Conservation (phyloP, 768 basidiomycete genomes). For the Clitopilus passeckerianus region DNA sequence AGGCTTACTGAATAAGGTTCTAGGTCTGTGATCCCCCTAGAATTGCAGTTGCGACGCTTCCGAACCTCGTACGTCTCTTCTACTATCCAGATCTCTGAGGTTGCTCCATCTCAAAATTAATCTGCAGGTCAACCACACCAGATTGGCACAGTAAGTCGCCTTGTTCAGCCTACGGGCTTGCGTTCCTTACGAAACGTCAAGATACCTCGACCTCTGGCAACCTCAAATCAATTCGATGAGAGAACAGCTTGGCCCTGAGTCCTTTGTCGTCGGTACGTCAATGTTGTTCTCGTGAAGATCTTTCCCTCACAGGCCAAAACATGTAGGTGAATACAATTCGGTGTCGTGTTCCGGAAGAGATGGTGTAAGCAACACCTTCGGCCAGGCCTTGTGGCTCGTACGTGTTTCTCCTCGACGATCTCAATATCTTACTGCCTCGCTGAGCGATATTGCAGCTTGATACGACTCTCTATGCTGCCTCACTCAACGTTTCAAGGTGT, state of each 20-base stretch:
- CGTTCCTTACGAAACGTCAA: neutral
- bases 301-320: neutral
- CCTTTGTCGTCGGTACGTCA: slow-evolving; percentile 39
- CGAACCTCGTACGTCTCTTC: slow-evolving; percentile 34
- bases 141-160: slow-evolving; percentile 13
- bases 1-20: neutral
- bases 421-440: neutral
- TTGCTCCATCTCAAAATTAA: neutral
- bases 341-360: slow-evolving; percentile 48
- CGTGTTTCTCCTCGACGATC: neutral
- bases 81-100: neutral
- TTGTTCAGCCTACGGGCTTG: slow-evolving; percentile 24
- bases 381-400: slow-evolving; percentile 50
- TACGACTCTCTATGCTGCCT: slow-evolving; percentile 42
- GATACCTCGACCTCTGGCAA: slow-evolving; percentile 47
- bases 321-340: slow-evolving; percentile 54
- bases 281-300: neutral
- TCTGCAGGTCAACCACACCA: slow-evolving; percentile 44
- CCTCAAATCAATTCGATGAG: slow-evolving; percentile 44
- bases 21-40: slow-evolving; percentile 35
- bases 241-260: slow-evolving; percentile 32
- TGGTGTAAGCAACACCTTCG: slow-evolving; percentile 49
- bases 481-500: slow-evolving; percentile 44
- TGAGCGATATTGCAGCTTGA: slow-evolving; percentile 25
- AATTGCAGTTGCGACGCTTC: slow-evolving; percentile 40